Base-by-base conservation (phyloP, 768 basidiomycete genomes). In the Heimioporus sp. region DNA sequence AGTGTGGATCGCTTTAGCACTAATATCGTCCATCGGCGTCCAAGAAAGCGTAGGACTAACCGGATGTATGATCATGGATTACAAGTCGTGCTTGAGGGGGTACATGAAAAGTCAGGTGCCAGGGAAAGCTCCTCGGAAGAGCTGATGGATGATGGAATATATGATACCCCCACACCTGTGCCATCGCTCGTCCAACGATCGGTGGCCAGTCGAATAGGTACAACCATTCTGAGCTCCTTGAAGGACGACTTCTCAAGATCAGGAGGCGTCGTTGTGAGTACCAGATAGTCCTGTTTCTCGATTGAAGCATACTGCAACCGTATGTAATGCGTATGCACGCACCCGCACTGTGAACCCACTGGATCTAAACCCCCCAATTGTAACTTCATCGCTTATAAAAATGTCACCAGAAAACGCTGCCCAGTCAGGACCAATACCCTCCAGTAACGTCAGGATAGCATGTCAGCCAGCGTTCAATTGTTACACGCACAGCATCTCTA, bases 341-440 rank as follows among this genome's bases (percentile, higher is more conserved):
- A 86, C 87, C 74, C 81, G 80, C 39, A 88, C 79, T 10, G 72
- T 76, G 31, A 90, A 72, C 10, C 85, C 87, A 19, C 80, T 78
- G 4, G 84, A 82, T 60, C 67, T 81, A 66, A 90, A 90, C 0
- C 83, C 85, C n/a, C 77, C 71, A 12, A 84, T 71, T 46, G 74
- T 79, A 47, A 84, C 67, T 9, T 69, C 62, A 4, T 74, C 66
- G 43, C 71, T 68, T 24, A 86, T 74, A n/a, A 57, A 65, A 17
- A 90, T 80, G 51, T 87, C 80, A 10, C 88, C 87, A 17, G 72
- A 74, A 58, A 82, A 89, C 2, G 81, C 74, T 11, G 77, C 73
- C 80, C 80, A 86, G 17, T 76, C 78, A n/a, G 77, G 65, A 1
- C 84, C 85, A 59, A 82, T 81, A n/a, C 76, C 82, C 85, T 87